These are phyloP conservation scores for Oryza nivara DNA, from an alignment of 176 grass and related monocot species.

Conservation along the genomic window DNA sequence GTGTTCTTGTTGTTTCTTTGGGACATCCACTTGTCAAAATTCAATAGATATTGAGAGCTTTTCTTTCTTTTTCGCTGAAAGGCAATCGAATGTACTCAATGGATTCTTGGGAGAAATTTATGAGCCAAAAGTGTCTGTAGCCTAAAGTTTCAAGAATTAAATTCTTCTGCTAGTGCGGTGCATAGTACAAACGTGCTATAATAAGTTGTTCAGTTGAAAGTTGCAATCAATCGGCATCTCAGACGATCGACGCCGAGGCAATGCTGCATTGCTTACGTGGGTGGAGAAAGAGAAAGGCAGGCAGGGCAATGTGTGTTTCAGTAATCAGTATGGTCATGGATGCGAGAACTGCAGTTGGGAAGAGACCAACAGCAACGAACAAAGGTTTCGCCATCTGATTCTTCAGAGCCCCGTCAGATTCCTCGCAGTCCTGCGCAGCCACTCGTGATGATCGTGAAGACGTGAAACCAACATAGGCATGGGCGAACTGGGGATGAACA, in stretches of 20 bases:
- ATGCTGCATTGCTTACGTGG: neutral
- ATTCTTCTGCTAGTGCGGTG: neutral
- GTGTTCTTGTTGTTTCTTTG: neutral
- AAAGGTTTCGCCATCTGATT: conserved; percentile 48
- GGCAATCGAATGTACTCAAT: neutral
- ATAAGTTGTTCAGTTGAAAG: neutral
- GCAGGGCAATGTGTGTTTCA: neutral
- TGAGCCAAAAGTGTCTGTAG: neutral
- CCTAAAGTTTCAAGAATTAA: neutral
- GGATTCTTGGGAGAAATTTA: neutral
- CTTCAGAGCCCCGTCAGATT: neutral
- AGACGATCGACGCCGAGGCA: neutral
- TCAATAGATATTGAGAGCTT: neutral
- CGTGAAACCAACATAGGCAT: neutral
- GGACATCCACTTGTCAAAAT: conserved; percentile 22
- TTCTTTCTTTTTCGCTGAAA: neutral
- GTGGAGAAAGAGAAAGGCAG: neutral
- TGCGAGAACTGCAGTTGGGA: neutral
- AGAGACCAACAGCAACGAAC: conserved; percentile 41
- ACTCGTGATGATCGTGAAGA: neutral
- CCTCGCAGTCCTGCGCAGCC: neutral
- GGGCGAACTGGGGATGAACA: neutral
- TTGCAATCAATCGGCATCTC: neutral
- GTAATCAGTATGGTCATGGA: neutral
- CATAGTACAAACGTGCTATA: neutral